Conservation (phyloP, 192 early-diverging fungal species). For the Rhizophagus prolifer region DNA sequence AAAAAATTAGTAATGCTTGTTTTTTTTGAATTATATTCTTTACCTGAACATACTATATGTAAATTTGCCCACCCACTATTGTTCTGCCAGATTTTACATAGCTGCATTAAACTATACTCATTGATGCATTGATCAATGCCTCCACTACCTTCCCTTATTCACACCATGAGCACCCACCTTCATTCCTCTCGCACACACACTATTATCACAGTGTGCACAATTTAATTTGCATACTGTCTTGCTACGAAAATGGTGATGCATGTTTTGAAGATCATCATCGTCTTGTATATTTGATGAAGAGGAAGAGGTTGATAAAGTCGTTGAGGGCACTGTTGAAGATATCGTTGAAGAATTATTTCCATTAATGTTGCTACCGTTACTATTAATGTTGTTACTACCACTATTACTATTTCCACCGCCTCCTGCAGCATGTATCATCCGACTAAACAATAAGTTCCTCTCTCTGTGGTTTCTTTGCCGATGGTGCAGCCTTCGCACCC, state of each 20-base stretch:
- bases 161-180: conserved; percentile 47
- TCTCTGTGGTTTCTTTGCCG: conserved; percentile 5
- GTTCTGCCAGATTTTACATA: background rate
- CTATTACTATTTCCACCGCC: background rate
- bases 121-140: background rate
- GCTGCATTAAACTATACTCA: background rate
- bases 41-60: background rate
- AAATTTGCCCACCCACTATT: background rate
- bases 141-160: background rate
- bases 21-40: background rate
- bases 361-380: background rate
- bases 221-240: conserved; percentile 66
- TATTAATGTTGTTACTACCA: background rate
- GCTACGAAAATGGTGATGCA: conserved; percentile 36
- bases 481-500: conserved; percentile 11
- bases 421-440: conserved; percentile 6
- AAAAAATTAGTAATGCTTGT: background rate
- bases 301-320: conserved; percentile 10
- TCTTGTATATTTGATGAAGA: background rate
- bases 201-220: conserved; percentile 63
- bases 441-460: background rate
- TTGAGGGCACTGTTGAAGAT: conserved; percentile 2
- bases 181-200: conserved; percentile 73
- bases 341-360: conserved; percentile 10
- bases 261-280: background rate